Conservation (phyloP, 192 early-diverging fungal genomes). For the Coemansia umbellata region DNA sequence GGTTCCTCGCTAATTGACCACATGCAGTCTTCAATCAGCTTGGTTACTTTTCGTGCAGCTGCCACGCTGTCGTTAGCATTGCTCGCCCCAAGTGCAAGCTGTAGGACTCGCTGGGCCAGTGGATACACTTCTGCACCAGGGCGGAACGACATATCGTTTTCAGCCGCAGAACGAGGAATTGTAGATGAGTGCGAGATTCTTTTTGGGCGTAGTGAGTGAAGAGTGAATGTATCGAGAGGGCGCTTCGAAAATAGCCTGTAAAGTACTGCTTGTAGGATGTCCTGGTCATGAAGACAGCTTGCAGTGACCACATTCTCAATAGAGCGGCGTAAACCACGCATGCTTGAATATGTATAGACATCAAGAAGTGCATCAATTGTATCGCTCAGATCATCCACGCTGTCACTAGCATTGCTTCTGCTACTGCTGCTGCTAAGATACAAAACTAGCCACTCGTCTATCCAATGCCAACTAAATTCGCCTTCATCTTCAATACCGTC, state of each 20-base stretch:
- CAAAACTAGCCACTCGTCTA: constrained; percentile 19
- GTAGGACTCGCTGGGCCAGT: constrained; percentile 12
- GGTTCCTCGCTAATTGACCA: constrained; percentile 42
- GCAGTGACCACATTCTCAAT: constrained; percentile 19
- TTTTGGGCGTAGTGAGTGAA: constrained; percentile 35
- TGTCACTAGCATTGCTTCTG: background rate
- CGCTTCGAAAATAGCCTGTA: constrained; percentile 16
- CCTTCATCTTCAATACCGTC: background rate
- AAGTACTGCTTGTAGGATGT: constrained; percentile 1
- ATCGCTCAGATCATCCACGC: constrained; percentile 2
- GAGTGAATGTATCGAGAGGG: constrained; percentile 33
- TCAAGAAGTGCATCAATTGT: constrained; percentile 39
- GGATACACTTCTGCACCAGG: constrained; percentile 37
- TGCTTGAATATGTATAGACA: constrained; percentile 34
- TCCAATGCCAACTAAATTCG: constrained; percentile 32
- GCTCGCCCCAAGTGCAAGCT: constrained; percentile 5
- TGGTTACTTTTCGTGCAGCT: background rate
- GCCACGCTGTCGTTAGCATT: background rate
- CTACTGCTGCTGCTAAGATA: constrained; percentile 14
- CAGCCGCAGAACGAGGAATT: too few relatives aligned
- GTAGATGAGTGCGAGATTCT: background rate
- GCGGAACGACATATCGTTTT: constrained; percentile 18
- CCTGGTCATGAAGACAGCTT: constrained; percentile 11
- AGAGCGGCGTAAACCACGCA: constrained; percentile 19
- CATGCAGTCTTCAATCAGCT: constrained; percentile 19